Base-by-base conservation (phyloP, 1,284 basidiomycete genomes). In the Somion occarium region DNA sequence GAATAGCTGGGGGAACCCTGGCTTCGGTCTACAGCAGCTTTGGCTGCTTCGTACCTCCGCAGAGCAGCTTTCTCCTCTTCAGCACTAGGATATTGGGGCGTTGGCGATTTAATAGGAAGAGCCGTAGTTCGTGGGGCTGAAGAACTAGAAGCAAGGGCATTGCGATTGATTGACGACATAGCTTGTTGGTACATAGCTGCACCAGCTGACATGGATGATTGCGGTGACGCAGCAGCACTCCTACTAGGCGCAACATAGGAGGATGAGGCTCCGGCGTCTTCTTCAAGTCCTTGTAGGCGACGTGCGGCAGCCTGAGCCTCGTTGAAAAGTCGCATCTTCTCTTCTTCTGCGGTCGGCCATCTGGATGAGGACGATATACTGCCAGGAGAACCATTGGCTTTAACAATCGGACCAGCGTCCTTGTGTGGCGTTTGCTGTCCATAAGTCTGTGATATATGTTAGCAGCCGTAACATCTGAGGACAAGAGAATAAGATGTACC, bases 341-440 rank as follows among this genome's bases (percentile, higher is more conserved):
- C 88, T 55, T 83, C 78, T 63, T 88, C 87, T 0, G 88, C 85
- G 0, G 81, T 77, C 3, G 70, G 72, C 85, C 85, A 90, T 22
- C 45, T 38, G 7, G 54, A 22, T 45, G 52, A 39, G 5, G 47
- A 22, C 13, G 37, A 52, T 34, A 19, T 24, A 12, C 46, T 41
- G 13, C 39, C 39, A 18, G 19, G 18, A 9, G 13, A 9, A 18
- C 20, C 9, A 7, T 41, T 41, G 39, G 25, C 45, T 20, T 42
- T 20, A 27, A 22, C n/a, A n/a, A 54, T 45, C 22, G 50, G 53
- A 13, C 50, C 46, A 15, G 46, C 46, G 23, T 54, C 53, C 3
- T 49, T 15, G 19, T 18, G 9, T 18, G 39, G 39, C 19, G 39
- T 47, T 38, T 48, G 30, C 30, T 34, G 30, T 34, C 30, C 15